Base-by-base conservation (phyloP, 345 rosid genomes). In the Arabidopsis arenosa region DNA sequence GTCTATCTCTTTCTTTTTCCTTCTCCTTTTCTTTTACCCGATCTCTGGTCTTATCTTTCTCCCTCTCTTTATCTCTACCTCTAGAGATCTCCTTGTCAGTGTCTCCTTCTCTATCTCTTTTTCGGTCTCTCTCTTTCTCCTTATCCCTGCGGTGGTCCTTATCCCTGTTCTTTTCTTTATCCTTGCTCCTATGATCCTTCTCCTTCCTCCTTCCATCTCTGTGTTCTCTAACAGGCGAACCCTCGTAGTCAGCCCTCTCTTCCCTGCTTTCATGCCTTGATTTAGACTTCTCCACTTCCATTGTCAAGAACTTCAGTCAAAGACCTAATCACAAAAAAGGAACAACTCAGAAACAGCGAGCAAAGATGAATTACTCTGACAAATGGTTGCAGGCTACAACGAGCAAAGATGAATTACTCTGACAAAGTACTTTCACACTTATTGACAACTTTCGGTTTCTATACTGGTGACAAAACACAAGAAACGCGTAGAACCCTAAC, bases 201-300 rank as follows among this genome's bases (percentile, higher is more conserved):
- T 81, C 84, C 75, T 84, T 87, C 75, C 79, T 85, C 68, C 86
- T 82, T 41, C 81, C 85, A 39, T 79, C 80, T 70, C 80, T 67
- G 47, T 54, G 28, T 54, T 85, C 85, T 45, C 79, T 74, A 43
- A 66, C 47, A 54, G 75, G 79, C 2, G 82, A 79, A 15, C 49
- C 75, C 63, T 73, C 75, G 0, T 63, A 69, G 1, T 63, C 82
- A 65, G 51, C 64, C 64, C 77, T 69, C 33, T 75, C 76, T 5
- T 79, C 82, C 72, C 76, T 67, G 45, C 62, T 63, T 49, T 79
- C 76, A 75, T 74, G 75, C 68, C 82, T 79, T 4, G 76, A 70
- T 51, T 74, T 75, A 21, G 72, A 67, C 74, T 73, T 62, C 8
- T 79, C 70, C 63, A 71, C 66, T 72, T 70, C 78, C 75, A 72